Percentiles rank a stretch among this genome's conserved stretches.
Conservation (phyloP, 257 asterid genomes). For the Dorcoceras hygrometricum region DNA sequence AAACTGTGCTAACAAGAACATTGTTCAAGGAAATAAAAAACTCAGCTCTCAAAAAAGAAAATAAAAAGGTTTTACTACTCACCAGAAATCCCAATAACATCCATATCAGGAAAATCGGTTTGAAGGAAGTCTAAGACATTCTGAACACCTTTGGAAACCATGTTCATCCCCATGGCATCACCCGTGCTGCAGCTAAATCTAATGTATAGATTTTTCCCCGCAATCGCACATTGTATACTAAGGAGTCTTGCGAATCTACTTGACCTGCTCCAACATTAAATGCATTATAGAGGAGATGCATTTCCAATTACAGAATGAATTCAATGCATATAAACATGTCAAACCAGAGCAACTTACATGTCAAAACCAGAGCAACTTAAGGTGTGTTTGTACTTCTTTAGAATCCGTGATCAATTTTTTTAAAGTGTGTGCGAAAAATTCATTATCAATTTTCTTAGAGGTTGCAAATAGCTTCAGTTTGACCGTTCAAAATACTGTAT, state of each 20-base stretch:
- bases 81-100: slow-evolving; percentile 85
- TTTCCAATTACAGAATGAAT: neutral
- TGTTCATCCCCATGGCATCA: slow-evolving; percentile 98
- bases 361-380: too few species aligned
- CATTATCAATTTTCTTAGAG: too few species aligned
- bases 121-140: slow-evolving; percentile 71
- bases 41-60: neutral
- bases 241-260: slow-evolving; percentile 89
- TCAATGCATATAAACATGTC: neutral
- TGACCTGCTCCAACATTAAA: slow-evolving; percentile 45
- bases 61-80: slow-evolving; percentile 12
- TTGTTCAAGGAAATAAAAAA: neutral
- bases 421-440: too few species aligned
- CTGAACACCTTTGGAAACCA: slow-evolving; percentile 92
- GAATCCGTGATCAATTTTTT: too few species aligned
- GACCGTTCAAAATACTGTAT: too few species aligned
- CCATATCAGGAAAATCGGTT: slow-evolving; percentile 82
- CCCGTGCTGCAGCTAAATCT: slow-evolving; percentile 82
- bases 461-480: too few species aligned
- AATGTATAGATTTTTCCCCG: slow-evolving; percentile 73
- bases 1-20: neutral
- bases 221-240: slow-evolving; percentile 57
- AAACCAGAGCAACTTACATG: neutral
- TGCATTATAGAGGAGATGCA: neutral
- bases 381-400: too few species aligned